Evolutionary conservation across 2,329 filamentous ascomycete species (phyloP).

Genomic region (Ophiostoma triangulosporum): DNA sequence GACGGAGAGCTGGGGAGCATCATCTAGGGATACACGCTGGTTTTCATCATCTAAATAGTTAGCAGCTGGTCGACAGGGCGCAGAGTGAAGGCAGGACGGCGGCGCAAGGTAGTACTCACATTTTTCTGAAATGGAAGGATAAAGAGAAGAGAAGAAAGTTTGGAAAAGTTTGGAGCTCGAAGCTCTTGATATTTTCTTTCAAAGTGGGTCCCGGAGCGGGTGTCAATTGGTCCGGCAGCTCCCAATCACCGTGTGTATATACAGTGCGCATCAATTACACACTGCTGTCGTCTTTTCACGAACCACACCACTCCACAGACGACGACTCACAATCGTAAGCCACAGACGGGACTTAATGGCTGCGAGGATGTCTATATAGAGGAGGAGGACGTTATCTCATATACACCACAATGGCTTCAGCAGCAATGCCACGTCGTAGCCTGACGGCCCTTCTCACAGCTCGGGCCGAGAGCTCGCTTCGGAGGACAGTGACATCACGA

Average conservation of each 20-base stretch:
- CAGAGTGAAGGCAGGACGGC: neutral
- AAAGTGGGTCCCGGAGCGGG: constrained; percentile 5
- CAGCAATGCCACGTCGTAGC: neutral
- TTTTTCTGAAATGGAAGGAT: constrained; percentile 97
- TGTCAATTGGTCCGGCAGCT: constrained; percentile 9
- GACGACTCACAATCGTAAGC: neutral
- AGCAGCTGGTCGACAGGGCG: constrained; percentile 14
- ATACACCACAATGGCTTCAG: constrained; percentile 3
- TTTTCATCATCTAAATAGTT: constrained; percentile 90
- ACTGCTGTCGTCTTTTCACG: neutral
- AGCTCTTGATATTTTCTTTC: constrained; percentile 17
- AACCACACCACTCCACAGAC: constrained; percentile 3
- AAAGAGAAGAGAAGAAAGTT: constrained; percentile 40
- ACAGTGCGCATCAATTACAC: neutral
- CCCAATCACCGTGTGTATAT: neutral
- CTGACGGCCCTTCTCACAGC: neutral
- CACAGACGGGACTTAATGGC: neutral
- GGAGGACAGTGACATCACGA: neutral
- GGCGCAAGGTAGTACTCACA: constrained; percentile 44
- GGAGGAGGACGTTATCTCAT: neutral
- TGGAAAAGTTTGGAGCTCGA: constrained; percentile 14
- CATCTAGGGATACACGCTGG: constrained; percentile 76
- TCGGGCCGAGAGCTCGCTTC: neutral
- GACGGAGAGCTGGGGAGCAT: constrained; percentile 54
- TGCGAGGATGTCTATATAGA: neutral